Conservation (phyloP, 2,329 filamentous ascomycete species). For the Celoporthe dispersa region DNA sequence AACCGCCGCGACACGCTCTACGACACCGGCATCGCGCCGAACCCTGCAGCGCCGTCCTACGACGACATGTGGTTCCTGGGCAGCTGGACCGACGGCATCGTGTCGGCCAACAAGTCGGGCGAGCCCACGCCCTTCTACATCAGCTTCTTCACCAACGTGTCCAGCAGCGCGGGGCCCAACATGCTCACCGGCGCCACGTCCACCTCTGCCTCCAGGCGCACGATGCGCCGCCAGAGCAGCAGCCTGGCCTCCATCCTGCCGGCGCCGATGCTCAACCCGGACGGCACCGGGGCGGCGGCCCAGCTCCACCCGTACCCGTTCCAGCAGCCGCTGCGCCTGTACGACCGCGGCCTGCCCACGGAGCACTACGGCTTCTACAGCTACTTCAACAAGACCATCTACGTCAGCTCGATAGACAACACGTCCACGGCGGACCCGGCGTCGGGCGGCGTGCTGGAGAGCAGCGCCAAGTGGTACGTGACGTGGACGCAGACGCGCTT, state of each 20-base stretch:
- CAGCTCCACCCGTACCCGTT: constrained; percentile 71
- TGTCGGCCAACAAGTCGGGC: constrained; percentile 68
- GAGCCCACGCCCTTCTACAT: constrained; percentile 91
- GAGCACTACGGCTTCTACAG: constrained; percentile 96
- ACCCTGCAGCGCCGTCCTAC: constrained; percentile 62
- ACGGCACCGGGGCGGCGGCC: constrained; percentile 75
- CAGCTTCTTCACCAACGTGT: constrained; percentile 62
- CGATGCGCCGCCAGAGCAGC: constrained; percentile 35
- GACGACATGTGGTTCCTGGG: constrained; percentile 82
- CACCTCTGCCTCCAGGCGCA: constrained; percentile 34
- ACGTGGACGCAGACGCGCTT: constrained; percentile 66
- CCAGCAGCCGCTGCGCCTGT: constrained; percentile 82
- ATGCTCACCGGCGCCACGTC: constrained; percentile 25
- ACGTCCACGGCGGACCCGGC: constrained; percentile 49
- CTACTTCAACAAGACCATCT: constrained; percentile 87
- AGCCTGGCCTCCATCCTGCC: constrained; percentile 64
- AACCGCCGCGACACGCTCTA: constrained; percentile 22
- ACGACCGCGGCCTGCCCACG: constrained; percentile 75
- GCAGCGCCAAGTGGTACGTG: constrained; percentile 58
- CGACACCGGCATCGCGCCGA: constrained; percentile 48
- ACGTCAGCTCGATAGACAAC: constrained; percentile 64
- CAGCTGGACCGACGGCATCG: constrained; percentile 79
- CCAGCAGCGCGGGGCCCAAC: constrained; percentile 40
- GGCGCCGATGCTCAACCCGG: constrained; percentile 61
- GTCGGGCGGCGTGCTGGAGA: constrained; percentile 57